phyloP scores from a whole-genome alignment of 176 grass and related monocot species.

The Juncus inflexus region DNA sequence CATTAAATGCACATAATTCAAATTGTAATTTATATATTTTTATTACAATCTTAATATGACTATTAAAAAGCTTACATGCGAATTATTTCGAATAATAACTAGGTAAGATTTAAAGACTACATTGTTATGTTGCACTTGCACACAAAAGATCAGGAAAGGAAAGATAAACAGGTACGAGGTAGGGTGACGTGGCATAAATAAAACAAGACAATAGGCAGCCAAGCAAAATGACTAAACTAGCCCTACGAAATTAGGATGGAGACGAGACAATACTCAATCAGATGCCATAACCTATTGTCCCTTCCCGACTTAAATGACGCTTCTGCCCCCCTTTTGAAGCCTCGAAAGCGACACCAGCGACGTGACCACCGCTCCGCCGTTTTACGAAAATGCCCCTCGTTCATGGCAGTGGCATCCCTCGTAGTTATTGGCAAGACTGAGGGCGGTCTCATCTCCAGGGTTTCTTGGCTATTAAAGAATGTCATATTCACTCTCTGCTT shows the following conservation, averaged over 20 bases:
- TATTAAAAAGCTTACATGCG: no score
- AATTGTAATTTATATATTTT: no score
- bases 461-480: constrained; percentile 9
- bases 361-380: neutral
- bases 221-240: neutral
- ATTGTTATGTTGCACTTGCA: constrained; percentile 2
- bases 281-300: constrained; percentile 10
- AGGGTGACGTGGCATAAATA: constrained; percentile 60
- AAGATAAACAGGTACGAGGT: constrained; percentile 72
- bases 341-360: constrained; percentile 37
- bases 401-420: constrained; percentile 11
- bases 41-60: no score
- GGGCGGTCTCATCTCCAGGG: constrained; percentile 30
- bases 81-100: no score
- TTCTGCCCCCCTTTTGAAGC: constrained; percentile 26
- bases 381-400: constrained; percentile 29
- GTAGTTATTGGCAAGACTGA: neutral
- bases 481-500: constrained; percentile 1
- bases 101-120: neutral
- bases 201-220: neutral
- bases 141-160: constrained; percentile 2
- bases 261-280: constrained; percentile 11
- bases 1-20: no score
- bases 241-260: constrained; percentile 10
- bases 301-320: constrained; percentile 32